Conservation (phyloP, 1,284 basidiomycete species). For the Polyporus tsugae region DNA sequence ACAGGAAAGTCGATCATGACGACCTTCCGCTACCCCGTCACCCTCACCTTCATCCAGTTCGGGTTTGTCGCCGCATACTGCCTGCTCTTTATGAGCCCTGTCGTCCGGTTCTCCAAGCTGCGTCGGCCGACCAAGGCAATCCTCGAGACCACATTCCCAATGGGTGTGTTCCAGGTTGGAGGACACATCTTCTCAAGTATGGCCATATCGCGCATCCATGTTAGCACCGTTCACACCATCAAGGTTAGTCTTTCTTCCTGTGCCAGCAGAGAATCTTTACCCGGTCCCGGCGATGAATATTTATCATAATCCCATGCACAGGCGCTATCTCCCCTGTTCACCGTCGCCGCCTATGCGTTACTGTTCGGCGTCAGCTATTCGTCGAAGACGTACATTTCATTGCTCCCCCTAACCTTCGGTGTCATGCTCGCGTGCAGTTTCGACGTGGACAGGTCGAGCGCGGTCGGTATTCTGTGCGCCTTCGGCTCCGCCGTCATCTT, state of each 20-base stretch:
- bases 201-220: slow-evolving; percentile 95
- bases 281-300: neutral
- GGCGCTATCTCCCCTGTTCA: slow-evolving; percentile 97
- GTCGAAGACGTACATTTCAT: slow-evolving; percentile 89
- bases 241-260: slow-evolving; percentile 69
- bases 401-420: slow-evolving; percentile 93
- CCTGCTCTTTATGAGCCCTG: slow-evolving; percentile 79
- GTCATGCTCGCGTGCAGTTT: slow-evolving; percentile 98
- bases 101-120: slow-evolving; percentile 71
- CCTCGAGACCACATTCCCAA: slow-evolving; percentile 83
- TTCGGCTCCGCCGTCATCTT: slow-evolving; percentile 96
- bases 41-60: slow-evolving; percentile 98
- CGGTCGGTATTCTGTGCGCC: slow-evolving; percentile 86
- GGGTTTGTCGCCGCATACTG: slow-evolving; percentile 92
- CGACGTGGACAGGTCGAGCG: slow-evolving; percentile 87
- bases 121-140: slow-evolving; percentile 79
- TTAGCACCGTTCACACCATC: slow-evolving; percentile 98
- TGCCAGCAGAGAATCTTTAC: neutral
- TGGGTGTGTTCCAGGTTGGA: slow-evolving; percentile 95
- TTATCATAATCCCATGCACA: slow-evolving; percentile 43
- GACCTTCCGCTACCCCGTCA: slow-evolving; percentile 88
- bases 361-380: slow-evolving; percentile 96
- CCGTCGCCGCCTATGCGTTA: slow-evolving; percentile 92
- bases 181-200: slow-evolving; percentile 98
- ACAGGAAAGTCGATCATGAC: slow-evolving; percentile 90